Percentiles rank a stretch among this genome's conserved stretches.
phyloP scores from a whole-genome alignment of 1,139 yeast species.

The Saccharomycopsis hybrid region DNA sequence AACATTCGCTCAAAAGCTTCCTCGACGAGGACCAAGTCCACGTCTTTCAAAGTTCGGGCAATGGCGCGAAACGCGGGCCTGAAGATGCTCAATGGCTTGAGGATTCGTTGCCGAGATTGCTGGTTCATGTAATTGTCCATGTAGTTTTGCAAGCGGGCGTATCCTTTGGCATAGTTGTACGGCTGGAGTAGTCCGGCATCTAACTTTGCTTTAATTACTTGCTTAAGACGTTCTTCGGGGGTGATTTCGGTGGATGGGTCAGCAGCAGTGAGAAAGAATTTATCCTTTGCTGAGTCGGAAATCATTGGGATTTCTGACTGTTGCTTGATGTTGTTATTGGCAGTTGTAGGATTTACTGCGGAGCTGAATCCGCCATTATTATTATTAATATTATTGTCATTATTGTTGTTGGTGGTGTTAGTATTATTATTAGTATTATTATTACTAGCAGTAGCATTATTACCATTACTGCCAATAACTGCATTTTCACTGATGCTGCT shows the following conservation, averaged over 20 bases:
- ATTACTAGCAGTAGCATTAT: neutral
- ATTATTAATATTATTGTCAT: conserved; percentile 3
- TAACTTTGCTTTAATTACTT: conserved; percentile 90
- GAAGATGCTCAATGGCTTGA: conserved; percentile 79
- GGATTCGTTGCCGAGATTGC: conserved; percentile 77
- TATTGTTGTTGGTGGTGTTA: conserved; percentile 6
- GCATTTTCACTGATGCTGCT: neutral
- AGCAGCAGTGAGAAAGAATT: conserved; percentile 92
- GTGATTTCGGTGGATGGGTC: conserved; percentile 94
- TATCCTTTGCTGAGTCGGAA: conserved; percentile 82
- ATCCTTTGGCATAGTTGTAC: conserved; percentile 90
- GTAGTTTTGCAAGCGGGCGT: conserved; percentile 80
- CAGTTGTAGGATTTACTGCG: neutral
- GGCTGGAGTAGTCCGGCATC: conserved; percentile 94
- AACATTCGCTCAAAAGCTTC: conserved; percentile 93
- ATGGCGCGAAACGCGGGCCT: conserved; percentile 94
- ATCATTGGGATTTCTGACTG: conserved; percentile 25
- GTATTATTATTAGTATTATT: neutral
- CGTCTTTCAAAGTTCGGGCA: conserved; percentile 84
- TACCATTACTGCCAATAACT: neutral
- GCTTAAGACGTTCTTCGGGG: conserved; percentile 89
- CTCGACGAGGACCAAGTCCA: conserved; percentile 86
- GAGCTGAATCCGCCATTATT: neutral
- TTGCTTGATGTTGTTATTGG: conserved; percentile 21
- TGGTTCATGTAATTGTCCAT: conserved; percentile 93